Base-by-base conservation (phyloP, 2,329 filamentous ascomycete species). In the Rhynchosporium secalis region DNA sequence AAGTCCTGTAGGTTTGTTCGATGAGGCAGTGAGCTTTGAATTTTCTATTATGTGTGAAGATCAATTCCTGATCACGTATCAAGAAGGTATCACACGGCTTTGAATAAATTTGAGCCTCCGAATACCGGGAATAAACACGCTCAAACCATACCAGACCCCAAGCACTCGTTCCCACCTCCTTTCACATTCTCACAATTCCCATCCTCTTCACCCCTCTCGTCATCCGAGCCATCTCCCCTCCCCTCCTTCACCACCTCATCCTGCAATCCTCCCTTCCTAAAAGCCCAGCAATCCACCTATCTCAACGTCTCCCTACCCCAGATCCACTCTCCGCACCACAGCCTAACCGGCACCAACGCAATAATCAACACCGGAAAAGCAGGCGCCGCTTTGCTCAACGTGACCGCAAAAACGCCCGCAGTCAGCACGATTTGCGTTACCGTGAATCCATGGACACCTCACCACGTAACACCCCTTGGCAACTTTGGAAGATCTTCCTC, bases 311-410 rank as follows among this genome's bases (percentile, higher is more conserved):
- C 83, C 49, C 79, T 77, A 20, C 77, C 78, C 85, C 85, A 88
- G 60, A 86, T 75, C 56, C 74, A 78, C 62, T 83, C 85, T 84
- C 88, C 87, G 12, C 86, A 59, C 15, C 81, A 75, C 8, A 89
- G 71, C 10, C 86, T 77, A n/a, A 86, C 77, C 0, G 86, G 86
- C 1, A 89, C 85, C n/a, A 88, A 73, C 5, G 81, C 78, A 58
- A 88, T 83, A 63, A 89, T 86, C 31, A 88, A 79, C 7, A 89
- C 75, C 0, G 86, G 86, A 66, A 88, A 88, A 0, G 81, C 84
- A 0, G 85, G 84, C 0, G 85, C 85, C 0, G 81, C 85, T n/a
- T 82, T 79, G 0, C 85, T 88, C 57, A 88, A 76, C 0, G 85
- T 88, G 15, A 87, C 74, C 40, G 83, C 81, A 68, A 88, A 88